phyloP scores from a whole-genome alignment of 73 alveolate species.

The Stentor roeselii region DNA sequence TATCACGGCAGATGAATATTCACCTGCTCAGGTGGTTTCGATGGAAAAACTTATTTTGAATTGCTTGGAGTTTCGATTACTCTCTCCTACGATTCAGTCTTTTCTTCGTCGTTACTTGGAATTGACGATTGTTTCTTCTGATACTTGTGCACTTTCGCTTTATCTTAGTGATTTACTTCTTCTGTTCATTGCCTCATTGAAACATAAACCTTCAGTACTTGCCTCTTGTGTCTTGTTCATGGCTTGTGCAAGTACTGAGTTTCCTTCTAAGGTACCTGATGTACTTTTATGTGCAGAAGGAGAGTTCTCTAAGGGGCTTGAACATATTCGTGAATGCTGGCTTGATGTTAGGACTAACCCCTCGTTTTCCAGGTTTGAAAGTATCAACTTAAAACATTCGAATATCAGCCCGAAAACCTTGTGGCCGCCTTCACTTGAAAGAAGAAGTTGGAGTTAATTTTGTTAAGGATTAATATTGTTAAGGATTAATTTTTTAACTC shows the following conservation, averaged over 20 bases:
- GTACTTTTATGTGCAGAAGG: conserved; percentile 27
- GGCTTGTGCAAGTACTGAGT: not conserved
- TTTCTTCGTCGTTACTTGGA: conserved; percentile 37
- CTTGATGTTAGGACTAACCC: conserved; percentile 47
- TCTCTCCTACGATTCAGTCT: conserved; percentile 52
- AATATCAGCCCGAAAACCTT: not conserved
- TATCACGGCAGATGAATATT: conserved; percentile 86
- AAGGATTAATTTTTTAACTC: too few species aligned
- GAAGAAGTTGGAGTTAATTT: not conserved
- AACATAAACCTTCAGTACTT: conserved; percentile 27
- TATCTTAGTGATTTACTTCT: conserved; percentile 44
- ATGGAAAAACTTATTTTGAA: conserved; percentile 64
- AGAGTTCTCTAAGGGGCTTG: conserved; percentile 33
- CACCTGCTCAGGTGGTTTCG: conserved; percentile 55
- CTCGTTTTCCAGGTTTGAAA: conserved; percentile 43
- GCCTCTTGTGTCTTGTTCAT: conserved; percentile 31
- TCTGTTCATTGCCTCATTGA: conserved; percentile 9
- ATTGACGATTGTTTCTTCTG: conserved; percentile 14
- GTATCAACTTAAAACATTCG: conserved; percentile 43
- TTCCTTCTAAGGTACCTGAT: not conserved
- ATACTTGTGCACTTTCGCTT: conserved; percentile 1
- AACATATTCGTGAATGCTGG: conserved; percentile 37
- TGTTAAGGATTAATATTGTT: too few species aligned
- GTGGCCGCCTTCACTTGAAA: conserved; percentile 15
- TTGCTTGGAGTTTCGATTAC: conserved; percentile 53